Evolutionary conservation across 768 basidiomycete genomes (phyloP), one percentile per base, ranked within the genome.

Genomic region (Antrodiella citrinella): DNA sequence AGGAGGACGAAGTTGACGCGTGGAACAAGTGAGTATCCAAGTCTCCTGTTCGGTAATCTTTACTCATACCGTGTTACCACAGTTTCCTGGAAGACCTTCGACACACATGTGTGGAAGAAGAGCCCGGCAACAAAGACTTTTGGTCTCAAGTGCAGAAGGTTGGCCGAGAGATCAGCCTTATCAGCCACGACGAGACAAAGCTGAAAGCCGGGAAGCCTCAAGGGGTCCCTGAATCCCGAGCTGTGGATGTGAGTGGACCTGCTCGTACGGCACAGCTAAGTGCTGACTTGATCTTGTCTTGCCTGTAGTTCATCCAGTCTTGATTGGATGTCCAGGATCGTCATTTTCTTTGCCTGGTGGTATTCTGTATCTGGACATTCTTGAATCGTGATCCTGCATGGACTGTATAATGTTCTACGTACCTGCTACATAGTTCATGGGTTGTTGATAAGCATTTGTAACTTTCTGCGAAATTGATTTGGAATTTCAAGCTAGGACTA

Each of bases 1-100:
- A 89, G 80, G 86, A 91, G 67, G 86, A 91, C 63, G 87, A 91
- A 63, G 78, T 91, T 30, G 84, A 86, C 42, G 77, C 77, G 25
- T 92, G 89, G 89, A 91, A 92, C 65, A 67, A 60, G 84, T 85
- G 55, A 56, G 77, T 70, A 13, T 47, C 22, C 43, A n/a, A 20
- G 12, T 19, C 4, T 41, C 18, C 48, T 23, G 24, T 39, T n/a
- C 23, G 46, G 9, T 4, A 13, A 12, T 19, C 13, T 35, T 54
- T 23, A 38, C 41, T 43, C 5, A n/a, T 9, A 43, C 45, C 50
- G 20, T 43, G 24, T 19, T 47, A n/a, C 43, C 25, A 4, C 47
- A 90, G 88, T 13, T 88, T 89, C 60, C 53, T 91, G 43, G 65
- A 60, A 12, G 70, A 78, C 19, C 66, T 91, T 18, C 82, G 79